Percentiles rank a stretch among this genome's conserved stretches.
These are phyloP conservation scores for Lineolata rhizophorae DNA, from an alignment of 495 filamentous ascomycete genomes.

Conservation along the genomic window DNA sequence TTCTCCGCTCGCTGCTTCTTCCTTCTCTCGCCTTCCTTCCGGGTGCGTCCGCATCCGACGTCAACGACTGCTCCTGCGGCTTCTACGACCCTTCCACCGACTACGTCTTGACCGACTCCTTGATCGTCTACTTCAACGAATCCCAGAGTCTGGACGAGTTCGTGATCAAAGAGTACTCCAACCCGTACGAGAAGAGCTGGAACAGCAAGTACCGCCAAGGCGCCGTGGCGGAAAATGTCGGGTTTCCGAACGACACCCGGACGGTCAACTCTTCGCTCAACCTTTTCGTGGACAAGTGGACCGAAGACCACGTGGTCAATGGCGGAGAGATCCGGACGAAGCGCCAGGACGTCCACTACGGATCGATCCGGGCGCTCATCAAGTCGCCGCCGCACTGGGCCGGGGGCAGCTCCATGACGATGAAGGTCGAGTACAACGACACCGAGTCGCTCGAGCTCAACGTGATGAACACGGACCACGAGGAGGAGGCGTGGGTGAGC, in stretches of 20 bases:
- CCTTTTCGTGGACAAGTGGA: slow-evolving; percentile 8
- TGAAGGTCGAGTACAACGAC: slow-evolving; percentile 19
- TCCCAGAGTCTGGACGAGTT: slow-evolving; percentile 10
- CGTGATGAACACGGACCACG: slow-evolving; percentile 16
- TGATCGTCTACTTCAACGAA: slow-evolving; percentile 25
- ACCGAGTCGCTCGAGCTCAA: slow-evolving; percentile 17
- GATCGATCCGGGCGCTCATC: slow-evolving; percentile 18
- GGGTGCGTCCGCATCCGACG: slow-evolving; percentile 4
- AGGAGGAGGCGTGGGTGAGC: slow-evolving; percentile 14
- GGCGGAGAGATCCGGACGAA: slow-evolving; percentile 14
- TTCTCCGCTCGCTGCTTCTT: not conserved
- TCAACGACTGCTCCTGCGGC: slow-evolving; percentile 17
- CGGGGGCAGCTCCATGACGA: slow-evolving; percentile 18
- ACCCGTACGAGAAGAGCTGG: slow-evolving; percentile 21
- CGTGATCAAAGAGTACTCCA: slow-evolving; percentile 11
- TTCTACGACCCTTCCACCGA: slow-evolving; percentile 15
- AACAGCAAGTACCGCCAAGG: slow-evolving; percentile 18
- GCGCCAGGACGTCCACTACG: slow-evolving; percentile 20
- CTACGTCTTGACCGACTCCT: slow-evolving; percentile 19
- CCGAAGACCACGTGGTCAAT: slow-evolving; percentile 14
- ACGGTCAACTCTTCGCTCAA: slow-evolving; percentile 11
- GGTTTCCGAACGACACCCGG: slow-evolving; percentile 10
- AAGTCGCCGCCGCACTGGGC: slow-evolving; percentile 7
- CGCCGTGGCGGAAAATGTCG: slow-evolving; percentile 13
- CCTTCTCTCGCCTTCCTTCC: slow-evolving; percentile 1